Base-by-base conservation (phyloP, 2,329 filamentous ascomycete species). In the Helminthosporium solani region DNA sequence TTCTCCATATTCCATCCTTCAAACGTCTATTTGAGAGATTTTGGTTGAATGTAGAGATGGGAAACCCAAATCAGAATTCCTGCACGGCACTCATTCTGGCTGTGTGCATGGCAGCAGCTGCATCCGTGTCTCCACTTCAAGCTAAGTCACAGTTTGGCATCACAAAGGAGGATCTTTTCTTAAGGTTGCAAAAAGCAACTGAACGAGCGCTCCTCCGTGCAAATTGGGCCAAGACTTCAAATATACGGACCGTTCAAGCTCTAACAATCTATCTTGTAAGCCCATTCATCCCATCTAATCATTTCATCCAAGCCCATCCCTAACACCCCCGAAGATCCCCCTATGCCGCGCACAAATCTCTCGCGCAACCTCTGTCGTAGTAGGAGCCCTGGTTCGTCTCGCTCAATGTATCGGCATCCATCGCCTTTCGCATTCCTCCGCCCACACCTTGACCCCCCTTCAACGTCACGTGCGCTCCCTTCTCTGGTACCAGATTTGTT, bases 371-470 rank as follows among this genome's bases (percentile, higher is more conserved):
- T 70, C 67, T 2, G 67, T 69, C 8, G 59, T 70, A 12, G 66
- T 70, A n/a, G 67, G 67, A 15, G 65, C 67, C 3, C 51, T 70
- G 6, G 65, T 70, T 36, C 67, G 67, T 12, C 57, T 70, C 1
- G 67, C 67, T 7, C 67, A 70, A 43, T 69, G 67, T 49, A 68
- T 70, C 33, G 67, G 67, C 44, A 70, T 70, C 30, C 67, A 70
- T 35, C 65, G 67, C 19, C 50, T 67, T 14, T 63, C 57, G 23
- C 59, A 68, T 49, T 67, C 52, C 43, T 67, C 64, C 31, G 60
- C 66, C 11, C 64, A 60, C 37, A 66, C 58, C 33, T 56, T 70
- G 2, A 69, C 63, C 5, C 67, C 66, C 1, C 47, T 68, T 3
- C 66, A 70, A 49, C 60, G 66, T 7, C 67, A 70, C 37, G 61